Conservation (phyloP, 2,329 filamentous ascomycete genomes). For the Fusarium mangiferae region DNA sequence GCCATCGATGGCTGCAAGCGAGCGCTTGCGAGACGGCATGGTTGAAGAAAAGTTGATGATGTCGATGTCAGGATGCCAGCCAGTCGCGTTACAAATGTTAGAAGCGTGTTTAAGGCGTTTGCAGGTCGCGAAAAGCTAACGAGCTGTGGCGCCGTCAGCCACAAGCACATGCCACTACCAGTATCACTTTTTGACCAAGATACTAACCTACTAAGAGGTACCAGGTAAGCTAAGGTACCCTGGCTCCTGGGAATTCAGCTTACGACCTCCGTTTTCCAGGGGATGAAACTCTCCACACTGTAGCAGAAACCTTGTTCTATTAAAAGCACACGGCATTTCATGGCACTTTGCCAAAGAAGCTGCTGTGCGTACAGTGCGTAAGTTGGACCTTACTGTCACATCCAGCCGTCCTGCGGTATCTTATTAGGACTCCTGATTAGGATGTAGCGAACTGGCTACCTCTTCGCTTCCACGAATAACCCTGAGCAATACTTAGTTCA, state of each 20-base stretch:
- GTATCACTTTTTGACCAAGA: not conserved
- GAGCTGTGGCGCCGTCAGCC: slow-evolving; percentile 42
- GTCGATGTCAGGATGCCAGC: slow-evolving; percentile 22
- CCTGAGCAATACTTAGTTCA: slow-evolving; percentile 17
- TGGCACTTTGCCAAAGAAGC: not conserved
- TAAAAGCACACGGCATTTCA: slow-evolving; percentile 30
- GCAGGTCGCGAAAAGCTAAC: slow-evolving; percentile 35
- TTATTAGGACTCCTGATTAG: slow-evolving; percentile 38
- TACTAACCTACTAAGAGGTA: not conserved
- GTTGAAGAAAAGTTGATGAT: slow-evolving; percentile 27
- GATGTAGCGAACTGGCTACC: slow-evolving; percentile 26
- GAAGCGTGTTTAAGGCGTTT: slow-evolving; percentile 32
- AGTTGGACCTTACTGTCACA: slow-evolving; percentile 19
- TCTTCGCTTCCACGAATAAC: slow-evolving; percentile 25
- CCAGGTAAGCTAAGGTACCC: not conserved
- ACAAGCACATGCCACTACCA: slow-evolving; percentile 38
- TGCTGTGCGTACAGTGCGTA: slow-evolving; percentile 34
- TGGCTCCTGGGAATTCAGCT: slow-evolving; percentile 7
- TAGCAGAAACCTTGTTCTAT: slow-evolving; percentile 35
- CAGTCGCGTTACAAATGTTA: slow-evolving; percentile 42
- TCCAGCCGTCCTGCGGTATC: slow-evolving; percentile 13
- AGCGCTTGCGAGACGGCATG: slow-evolving; percentile 45
- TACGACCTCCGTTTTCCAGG: slow-evolving; percentile 28
- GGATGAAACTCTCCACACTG: slow-evolving; percentile 36
- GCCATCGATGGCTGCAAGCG: slow-evolving; percentile 31